phyloP scores from a whole-genome alignment of 179 eudicot species.

The Carnegiea gigantea region DNA sequence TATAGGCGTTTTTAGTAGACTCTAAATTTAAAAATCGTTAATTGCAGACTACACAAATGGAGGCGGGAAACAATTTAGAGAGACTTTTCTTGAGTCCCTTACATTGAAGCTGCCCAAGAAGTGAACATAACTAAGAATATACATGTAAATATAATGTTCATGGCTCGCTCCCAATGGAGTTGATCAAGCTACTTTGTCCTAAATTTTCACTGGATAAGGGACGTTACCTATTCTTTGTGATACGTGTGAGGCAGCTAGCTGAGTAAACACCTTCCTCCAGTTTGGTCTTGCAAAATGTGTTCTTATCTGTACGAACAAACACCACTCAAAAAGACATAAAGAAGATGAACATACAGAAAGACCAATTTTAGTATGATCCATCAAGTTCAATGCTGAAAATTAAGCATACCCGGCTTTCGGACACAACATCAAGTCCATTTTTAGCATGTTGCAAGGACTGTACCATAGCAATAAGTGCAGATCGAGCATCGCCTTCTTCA shows the following conservation, averaged over 20 bases:
- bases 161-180: too few species aligned
- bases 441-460: conserved; percentile 92
- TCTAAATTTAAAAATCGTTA: too few species aligned
- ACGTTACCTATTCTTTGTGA: conserved; percentile 64
- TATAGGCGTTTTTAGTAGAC: too few species aligned
- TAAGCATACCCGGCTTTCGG: conserved; percentile 76
- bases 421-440: conserved; percentile 87
- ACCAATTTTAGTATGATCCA: neutral
- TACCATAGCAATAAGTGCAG: conserved; percentile 90
- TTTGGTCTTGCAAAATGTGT: conserved; percentile 91
- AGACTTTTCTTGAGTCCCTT: too few species aligned
- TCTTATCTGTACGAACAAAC: conserved; percentile 51
- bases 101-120: too few species aligned
- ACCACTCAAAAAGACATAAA: neutral
- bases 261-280: conserved; percentile 77
- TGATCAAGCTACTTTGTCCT: too few species aligned
- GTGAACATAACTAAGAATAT: too few species aligned
- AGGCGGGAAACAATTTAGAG: too few species aligned
- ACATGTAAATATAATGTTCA: too few species aligned
- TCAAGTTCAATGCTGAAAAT: neutral
- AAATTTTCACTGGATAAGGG: neutral
- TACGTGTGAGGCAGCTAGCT: conserved; percentile 48
- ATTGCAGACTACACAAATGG: too few species aligned
- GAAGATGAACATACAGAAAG: neutral
- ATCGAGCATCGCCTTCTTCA: conserved; percentile 96